Conservation (phyloP, 106 monocot species). For the Cymbidium sinense region DNA sequence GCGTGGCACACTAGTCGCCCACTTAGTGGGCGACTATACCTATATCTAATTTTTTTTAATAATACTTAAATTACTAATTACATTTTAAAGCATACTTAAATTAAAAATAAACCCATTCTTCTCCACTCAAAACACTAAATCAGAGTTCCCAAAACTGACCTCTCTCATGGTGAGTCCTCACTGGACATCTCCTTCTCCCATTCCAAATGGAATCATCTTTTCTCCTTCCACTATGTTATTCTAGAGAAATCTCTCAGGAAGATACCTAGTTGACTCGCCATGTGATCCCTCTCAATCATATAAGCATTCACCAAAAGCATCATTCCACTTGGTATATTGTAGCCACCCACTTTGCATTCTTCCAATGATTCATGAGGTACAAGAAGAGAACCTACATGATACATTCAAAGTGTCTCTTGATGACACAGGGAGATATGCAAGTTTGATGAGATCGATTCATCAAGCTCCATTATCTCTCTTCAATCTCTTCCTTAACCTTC, state of each 20-base stretch:
- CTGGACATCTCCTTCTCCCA: conserved; percentile 19
- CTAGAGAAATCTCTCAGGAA: too few species aligned
- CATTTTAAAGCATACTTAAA: too few species aligned
- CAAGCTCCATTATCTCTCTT: background rate
- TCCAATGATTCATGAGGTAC: too few species aligned
- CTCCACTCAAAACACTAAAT: too few species aligned
- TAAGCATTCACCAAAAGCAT: conserved; percentile 36
- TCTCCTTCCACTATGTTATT: background rate
- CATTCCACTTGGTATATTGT: conserved; percentile 17
- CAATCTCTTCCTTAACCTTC: too few species aligned
- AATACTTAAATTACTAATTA: too few species aligned
- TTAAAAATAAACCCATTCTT: too few species aligned
- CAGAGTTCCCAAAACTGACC: conserved; percentile 9
- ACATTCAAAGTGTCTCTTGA: conserved; percentile 28
- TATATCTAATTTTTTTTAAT: too few species aligned
- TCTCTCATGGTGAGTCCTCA: conserved; percentile 3
- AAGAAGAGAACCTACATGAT: too few species aligned
- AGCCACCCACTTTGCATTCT: too few species aligned
- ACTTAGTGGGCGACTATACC: too few species aligned
- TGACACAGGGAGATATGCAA: conserved; percentile 8
- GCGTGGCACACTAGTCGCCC: too few species aligned
- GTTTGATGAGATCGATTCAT: conserved; percentile 8
- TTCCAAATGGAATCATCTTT: conserved; percentile 5
- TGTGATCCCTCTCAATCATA: conserved; percentile 36
- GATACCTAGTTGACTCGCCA: conserved; percentile 35